Base-by-base conservation (phyloP, 495 filamentous ascomycete species). In the Lophium mytilinum region DNA sequence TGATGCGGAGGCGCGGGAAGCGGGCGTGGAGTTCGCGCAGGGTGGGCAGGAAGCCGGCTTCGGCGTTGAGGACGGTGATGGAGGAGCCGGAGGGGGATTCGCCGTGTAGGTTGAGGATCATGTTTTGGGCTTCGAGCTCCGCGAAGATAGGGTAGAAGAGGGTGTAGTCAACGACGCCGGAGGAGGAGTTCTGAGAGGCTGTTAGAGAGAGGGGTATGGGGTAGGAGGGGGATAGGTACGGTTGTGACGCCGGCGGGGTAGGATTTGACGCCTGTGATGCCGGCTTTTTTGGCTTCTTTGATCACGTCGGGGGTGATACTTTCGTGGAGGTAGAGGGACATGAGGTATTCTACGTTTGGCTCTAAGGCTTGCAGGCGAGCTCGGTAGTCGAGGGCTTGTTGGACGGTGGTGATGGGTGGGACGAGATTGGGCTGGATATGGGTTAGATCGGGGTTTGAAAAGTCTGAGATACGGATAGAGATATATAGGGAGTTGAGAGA, bases 291-390 rank as follows among this genome's bases (percentile, higher is more conserved):
- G 24, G 89, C 90, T 62, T 86, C 81, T 43, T 78, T 76, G 55
- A 96, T 89, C 11, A 82, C 82, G 36, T 86, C 85, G 6, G 90
- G 87, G 3, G 87, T 95, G 49, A 95, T 79, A 30, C 75, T 79
- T 45, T 85, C 77, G 65, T 89, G 84, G 37, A 94, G 81, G 68
- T 93, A 96, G 24, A 96, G 78, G 4, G 89, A 87, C 90, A 96
- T 95, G 54, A 95, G 80, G 66, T 83, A 96, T 54, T 79, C 83
- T 42, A 96, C 84, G 37, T 80, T 78, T 0, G 85, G 84, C 48
- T 86, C 87, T 61, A 91, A 73, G 50, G 78, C 75, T 61, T 79
- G 72, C 48, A 96, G 78, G 9, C 76, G 75, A 50, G 76, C 71
- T 61, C 85, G 78, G 73, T 95, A 96, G 51, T 84, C 81, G 15